phyloP scores from a whole-genome alignment of 495 filamentous ascomycete genomes.

The Parachaetomium inaequale region DNA sequence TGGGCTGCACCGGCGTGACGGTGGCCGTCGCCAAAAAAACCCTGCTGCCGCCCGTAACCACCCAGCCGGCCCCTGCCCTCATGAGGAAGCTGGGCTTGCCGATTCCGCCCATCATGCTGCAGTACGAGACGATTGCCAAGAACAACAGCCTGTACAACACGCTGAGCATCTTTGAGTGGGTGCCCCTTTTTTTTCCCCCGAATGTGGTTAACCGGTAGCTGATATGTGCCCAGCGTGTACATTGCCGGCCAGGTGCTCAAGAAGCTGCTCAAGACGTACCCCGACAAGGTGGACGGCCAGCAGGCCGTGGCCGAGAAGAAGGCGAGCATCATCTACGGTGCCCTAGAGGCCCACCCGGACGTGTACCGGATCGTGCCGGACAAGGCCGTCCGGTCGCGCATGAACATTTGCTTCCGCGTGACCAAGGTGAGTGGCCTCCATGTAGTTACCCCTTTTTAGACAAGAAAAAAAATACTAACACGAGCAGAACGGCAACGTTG shows the following conservation, averaged over 20 bases:
- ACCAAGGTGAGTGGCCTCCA: constrained; percentile 35
- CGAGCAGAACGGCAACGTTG: constrained; percentile 51
- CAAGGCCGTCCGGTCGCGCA: constrained; percentile 68
- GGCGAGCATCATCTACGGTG: constrained; percentile 67
- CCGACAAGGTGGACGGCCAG: constrained; percentile 66
- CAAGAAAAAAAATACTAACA: not conserved
- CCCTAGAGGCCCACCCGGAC: constrained; percentile 65
- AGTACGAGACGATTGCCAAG: constrained; percentile 77
- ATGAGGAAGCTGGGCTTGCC: constrained; percentile 73
- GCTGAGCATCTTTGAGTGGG: constrained; percentile 80
- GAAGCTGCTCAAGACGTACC: constrained; percentile 55
- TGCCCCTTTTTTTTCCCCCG: constrained; percentile 5
- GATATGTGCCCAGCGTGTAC: constrained; percentile 57
- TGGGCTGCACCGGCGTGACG: constrained; percentile 81
- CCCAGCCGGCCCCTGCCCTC: constrained; percentile 56
- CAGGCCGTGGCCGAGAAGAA: constrained; percentile 68
- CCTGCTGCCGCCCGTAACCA: constrained; percentile 61
- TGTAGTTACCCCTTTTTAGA: not conserved
- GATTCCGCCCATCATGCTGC: constrained; percentile 70
- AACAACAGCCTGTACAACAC: constrained; percentile 94
- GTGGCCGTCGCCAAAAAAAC: constrained; percentile 75
- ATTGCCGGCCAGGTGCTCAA: constrained; percentile 81
- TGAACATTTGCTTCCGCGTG: constrained; percentile 91
- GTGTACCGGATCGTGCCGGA: constrained; percentile 71
- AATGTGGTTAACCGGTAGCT: not conserved